A percentile compares a stretch with the other conserved stretches of the same genome.
These are phyloP conservation scores for Xanthoconium separans DNA, from an alignment of 1,284 basidiomycete species.

Conservation along the genomic window DNA sequence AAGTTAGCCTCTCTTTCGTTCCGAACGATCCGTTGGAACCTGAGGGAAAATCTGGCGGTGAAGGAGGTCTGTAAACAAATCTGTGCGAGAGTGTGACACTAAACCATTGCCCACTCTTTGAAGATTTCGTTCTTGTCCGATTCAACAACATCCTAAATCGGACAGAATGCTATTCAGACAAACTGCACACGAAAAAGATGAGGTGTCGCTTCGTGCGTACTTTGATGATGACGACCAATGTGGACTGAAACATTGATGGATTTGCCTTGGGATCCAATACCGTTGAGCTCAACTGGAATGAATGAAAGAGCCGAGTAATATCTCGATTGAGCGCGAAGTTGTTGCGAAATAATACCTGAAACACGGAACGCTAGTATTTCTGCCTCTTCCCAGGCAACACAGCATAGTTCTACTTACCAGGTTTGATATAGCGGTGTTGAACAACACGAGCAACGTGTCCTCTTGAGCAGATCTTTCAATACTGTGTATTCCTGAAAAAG, in stretches of 20 bases:
- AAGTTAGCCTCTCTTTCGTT: conserved; percentile 62
- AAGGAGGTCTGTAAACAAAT: background rate
- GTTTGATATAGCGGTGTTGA: conserved; percentile 66
- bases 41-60: conserved; percentile 41
- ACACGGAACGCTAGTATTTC: no score
- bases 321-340: conserved; percentile 61
- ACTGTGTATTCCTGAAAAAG: conserved; percentile 53
- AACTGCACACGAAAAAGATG: no score
- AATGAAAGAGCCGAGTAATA: conserved; percentile 59
- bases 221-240: conserved; percentile 61
- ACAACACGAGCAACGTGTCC: conserved; percentile 60
- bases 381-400: no score
- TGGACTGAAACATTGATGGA: conserved; percentile 31
- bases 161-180: no score
- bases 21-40: conserved; percentile 56
- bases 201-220: conserved; percentile 22
- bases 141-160: conserved; percentile 54
- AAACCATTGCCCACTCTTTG: conserved; percentile 11
- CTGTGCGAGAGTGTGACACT: no score
- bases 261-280: conserved; percentile 59
- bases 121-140: conserved; percentile 55
- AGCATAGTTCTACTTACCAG: conserved; percentile 24
- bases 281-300: conserved; percentile 61
- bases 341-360: conserved; percentile 45
- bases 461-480: conserved; percentile 64